Evolutionary conservation across 1,284 basidiomycete species (phyloP).

Genomic region (Microbotryomycetes sp.): DNA sequence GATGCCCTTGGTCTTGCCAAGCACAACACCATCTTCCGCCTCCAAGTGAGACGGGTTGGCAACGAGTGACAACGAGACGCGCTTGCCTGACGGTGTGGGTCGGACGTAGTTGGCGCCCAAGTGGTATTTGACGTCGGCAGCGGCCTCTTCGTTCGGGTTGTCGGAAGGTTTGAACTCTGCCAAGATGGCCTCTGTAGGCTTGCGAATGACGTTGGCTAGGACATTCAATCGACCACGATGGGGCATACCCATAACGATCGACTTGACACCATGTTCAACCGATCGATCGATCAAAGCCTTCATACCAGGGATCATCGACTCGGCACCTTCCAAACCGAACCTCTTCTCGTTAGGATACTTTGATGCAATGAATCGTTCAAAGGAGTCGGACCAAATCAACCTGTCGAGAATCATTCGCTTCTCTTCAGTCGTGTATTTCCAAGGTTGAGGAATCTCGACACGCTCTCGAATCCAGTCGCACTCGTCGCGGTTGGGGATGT

Average conservation of each 20-base stretch:
- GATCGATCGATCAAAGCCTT: constrained; percentile 98
- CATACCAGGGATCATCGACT: constrained; percentile 97
- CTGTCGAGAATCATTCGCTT: constrained; percentile 99
- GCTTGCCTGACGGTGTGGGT: constrained; percentile 96
- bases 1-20: constrained; percentile 94
- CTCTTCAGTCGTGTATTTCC: constrained; percentile 96
- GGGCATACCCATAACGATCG: constrained; percentile 98
- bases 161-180: constrained; percentile 86
- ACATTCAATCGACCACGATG: constrained; percentile 98
- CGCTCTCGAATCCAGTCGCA: constrained; percentile 99
- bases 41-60: constrained; percentile 98
- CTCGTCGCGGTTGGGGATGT: constrained; percentile 96
- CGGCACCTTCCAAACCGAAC: constrained; percentile 97
- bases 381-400: constrained; percentile 98
- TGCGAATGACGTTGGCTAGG: constrained; percentile 95
- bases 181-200: constrained; percentile 95
- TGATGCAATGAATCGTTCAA: constrained; percentile 96
- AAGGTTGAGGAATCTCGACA: constrained; percentile 93
- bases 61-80: constrained; percentile 92
- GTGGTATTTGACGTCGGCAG: constrained; percentile 98
- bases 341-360: constrained; percentile 99
- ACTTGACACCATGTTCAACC: constrained; percentile 90
- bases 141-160: constrained; percentile 65
- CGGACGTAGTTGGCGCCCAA: constrained; percentile 98
- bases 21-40: constrained; percentile 93